Evolutionary conservation across 2,329 filamentous ascomycete genomes (phyloP), one percentile per base, ranked within the genome.

Genomic region (Camillea tinctor): DNA sequence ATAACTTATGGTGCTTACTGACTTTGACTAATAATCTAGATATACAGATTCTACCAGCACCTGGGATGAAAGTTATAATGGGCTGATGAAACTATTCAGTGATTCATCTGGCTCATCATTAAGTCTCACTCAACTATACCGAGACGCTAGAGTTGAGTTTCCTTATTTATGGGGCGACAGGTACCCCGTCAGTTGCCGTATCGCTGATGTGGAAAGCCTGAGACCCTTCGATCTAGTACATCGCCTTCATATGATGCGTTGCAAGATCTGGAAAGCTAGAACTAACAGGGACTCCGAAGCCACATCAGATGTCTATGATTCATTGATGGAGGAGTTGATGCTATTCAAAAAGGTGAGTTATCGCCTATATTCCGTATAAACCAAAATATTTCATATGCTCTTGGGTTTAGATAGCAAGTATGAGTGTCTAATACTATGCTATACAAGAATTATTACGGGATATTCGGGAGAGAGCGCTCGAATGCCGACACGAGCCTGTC

Each of bases 261-360:
- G 21, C 15, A 19, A 23, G 44, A 56, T 56, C 15, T 56, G 44
- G 55, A 50, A 44, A 48, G 44, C 55, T 24, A 56, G 48, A 36
- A 48, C 24, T 5, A 21, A 49, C 4, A 5, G 20, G 48, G 11
- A 8, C 2, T n/a, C 54, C 9, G 40, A 24, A 11, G 21, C 17
- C 19, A 48, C 7, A 21, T 4, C 19, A 23, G 13, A 19, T 49
- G 9, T 21, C 7, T 56, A 56, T 36, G 15, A 20, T 26, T 30
- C 23, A 15, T 49, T 56, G 5, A 56, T 51, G 55, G n/a, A 13
- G 2, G 49, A 51, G 49, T 20, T 56, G 24, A 21, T 36, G 44
- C 9, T 15, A 17, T 48, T 56, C 44, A 22, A 44, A 13, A 48
- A 56, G 40, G 54, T 56, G 1, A 55, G 53, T 40, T 44, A 11